phyloP scores from a whole-genome alignment of 1,284 basidiomycete species.

The Fomitopsis pinicola region DNA sequence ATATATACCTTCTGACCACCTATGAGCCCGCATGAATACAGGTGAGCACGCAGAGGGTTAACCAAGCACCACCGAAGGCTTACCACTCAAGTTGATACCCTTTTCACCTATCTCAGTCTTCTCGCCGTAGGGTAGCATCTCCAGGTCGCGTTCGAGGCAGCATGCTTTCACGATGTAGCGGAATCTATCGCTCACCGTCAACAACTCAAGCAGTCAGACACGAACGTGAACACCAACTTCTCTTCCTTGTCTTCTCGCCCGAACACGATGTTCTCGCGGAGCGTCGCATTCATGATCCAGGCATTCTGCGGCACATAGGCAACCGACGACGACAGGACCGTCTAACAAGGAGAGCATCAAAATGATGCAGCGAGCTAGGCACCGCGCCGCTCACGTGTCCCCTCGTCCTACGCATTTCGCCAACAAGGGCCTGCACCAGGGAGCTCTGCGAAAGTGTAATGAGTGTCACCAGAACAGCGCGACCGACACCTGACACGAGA shows the following conservation, averaged over 20 bases:
- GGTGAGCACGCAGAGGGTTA: conserved; percentile 4
- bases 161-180: conserved; percentile 56
- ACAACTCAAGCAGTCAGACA: background rate
- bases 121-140: conserved; percentile 62
- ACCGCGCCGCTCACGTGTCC: conserved; percentile 40
- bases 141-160: conserved; percentile 60
- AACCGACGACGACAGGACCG: conserved; percentile 61
- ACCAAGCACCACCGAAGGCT: conserved; percentile 9
- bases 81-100: conserved; percentile 66
- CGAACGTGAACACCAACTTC: conserved; percentile 27
- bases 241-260: conserved; percentile 54
- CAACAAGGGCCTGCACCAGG: conserved; percentile 67
- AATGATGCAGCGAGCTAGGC: background rate
- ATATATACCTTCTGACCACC: conserved; percentile 49
- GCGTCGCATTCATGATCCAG: conserved; percentile 76
- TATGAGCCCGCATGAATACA: conserved; percentile 10
- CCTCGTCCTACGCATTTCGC: conserved; percentile 68
- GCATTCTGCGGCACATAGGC: conserved; percentile 76
- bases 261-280: conserved; percentile 67
- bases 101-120: conserved; percentile 83
- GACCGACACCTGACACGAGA: conserved; percentile 6
- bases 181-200: conserved; percentile 32
- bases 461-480: background rate
- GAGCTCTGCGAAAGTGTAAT: conserved; percentile 40
- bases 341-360: conserved; percentile 27